Base-by-base conservation (phyloP, 2,329 filamentous ascomycete species). In the Triangularia setosa region DNA sequence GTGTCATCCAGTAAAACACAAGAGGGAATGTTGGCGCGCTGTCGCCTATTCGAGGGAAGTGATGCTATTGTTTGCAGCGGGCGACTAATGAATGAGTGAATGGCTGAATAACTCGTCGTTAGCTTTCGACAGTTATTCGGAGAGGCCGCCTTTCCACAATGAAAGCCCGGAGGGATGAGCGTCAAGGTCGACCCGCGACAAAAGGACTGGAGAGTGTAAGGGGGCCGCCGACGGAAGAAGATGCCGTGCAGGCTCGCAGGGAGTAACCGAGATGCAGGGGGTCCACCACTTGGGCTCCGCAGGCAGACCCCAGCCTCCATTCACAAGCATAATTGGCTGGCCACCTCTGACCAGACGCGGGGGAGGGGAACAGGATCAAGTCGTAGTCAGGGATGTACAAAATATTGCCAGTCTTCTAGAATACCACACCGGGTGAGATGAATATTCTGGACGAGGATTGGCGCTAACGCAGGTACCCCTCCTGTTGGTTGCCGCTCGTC, bases 151-250 rank as follows among this genome's bases (percentile, higher is more conserved):
- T 58, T 64, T 33, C 62, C 59, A 33, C 57, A 61, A 28, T 63
- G 56, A 33, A 16, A 16, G 53, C 60, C 27, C 58, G 28, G 33
- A 55, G 64, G 64, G 64, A 58, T 44, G 61, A 66, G 62, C 33
- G 56, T 30, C 35, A 63, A 60, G 24, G 64, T 58, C 56, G 64
- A 64, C 53, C 64, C 68, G 67, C 59, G 68, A 70, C 69, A 62
- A 52, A 48, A 60, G 60, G 53, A 54, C 40, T 48, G 55, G 40
- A 55, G 57, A 33, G 54, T 25, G n/a, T n/a, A n/a, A 53, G 25
- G 54, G 40, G 56, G 61, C 44, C 58, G n/a, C 28, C 30, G 53
- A 21, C 61, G 30, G 57, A 21, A 14, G 18, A 24, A 27, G 56
- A 48, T 48, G 40, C 40, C 14, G 53, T 60, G 54, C 61, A 58